Evolutionary conservation across 2,329 filamentous ascomycete genomes (phyloP).

Genomic region (Plenodomus lindquistii): DNA sequence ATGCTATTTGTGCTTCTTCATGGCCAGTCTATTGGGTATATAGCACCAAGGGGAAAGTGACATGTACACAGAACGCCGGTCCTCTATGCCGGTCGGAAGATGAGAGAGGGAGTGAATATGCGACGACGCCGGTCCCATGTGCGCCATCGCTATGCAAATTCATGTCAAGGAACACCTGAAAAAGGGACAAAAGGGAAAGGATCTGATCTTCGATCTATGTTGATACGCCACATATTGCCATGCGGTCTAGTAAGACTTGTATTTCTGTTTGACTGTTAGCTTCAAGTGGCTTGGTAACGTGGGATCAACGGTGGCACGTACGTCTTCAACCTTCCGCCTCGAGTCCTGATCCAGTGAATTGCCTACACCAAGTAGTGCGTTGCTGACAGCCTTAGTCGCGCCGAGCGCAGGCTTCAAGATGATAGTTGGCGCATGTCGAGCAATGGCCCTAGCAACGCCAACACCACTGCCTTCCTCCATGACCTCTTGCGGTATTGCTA

Average conservation of each 20-base stretch:
- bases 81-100: no score
- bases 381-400: constrained; percentile 83
- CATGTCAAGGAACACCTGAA: background rate
- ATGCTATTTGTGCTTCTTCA: no score
- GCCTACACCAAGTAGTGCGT: constrained; percentile 87
- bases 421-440: constrained; percentile 85
- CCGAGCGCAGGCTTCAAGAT: constrained; percentile 90
- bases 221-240: background rate
- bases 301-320: constrained; percentile 57
- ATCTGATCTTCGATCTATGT: no score
- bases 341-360: constrained; percentile 88
- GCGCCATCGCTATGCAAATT: background rate
- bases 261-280: constrained; percentile 31
- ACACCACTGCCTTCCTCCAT: constrained; percentile 83
- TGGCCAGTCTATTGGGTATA: no score
- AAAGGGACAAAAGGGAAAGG: background rate
- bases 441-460: constrained; percentile 77
- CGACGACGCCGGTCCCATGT: background rate
- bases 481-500: constrained; percentile 89
- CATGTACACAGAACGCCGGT: no score
- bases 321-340: constrained; percentile 80
- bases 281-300: background rate
- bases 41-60: no score
- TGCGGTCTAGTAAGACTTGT: constrained; percentile 21
- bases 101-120: background rate